phyloP scores from a whole-genome alignment of 306 rosid genomes.

The Arachis stenosperma region DNA sequence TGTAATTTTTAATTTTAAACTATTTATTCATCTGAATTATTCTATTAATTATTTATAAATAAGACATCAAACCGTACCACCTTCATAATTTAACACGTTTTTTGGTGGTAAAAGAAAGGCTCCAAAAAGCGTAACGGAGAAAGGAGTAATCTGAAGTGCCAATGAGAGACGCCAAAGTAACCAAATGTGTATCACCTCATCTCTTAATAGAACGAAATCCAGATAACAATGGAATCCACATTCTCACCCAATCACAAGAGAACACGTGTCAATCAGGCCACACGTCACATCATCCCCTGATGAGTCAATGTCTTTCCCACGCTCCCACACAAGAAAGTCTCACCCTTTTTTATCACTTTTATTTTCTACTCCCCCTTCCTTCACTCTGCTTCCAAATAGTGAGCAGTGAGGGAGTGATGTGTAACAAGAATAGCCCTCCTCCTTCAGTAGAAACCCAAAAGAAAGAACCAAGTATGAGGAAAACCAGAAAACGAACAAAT shows the following conservation, averaged over 20 bases:
- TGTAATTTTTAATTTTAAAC: no score
- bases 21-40: no score
- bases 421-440: constrained; percentile 49
- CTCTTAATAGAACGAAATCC: constrained; percentile 62
- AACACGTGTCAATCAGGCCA: constrained; percentile 53
- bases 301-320: constrained; percentile 34
- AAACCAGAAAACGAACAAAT: neutral
- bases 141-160: constrained; percentile 30
- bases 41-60: no score
- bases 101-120: no score
- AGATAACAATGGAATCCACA: constrained; percentile 81
- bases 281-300: constrained; percentile 47
- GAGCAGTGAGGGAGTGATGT: constrained; percentile 40
- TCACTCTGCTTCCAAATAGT: neutral
- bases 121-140: no score
- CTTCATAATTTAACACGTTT: no score
- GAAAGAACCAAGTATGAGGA: constrained; percentile 18
- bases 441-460: neutral
- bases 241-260: neutral
- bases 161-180: neutral
- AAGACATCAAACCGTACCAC: no score
- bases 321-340: constrained; percentile 35
- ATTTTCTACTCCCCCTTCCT: neutral
- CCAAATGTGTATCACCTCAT: constrained; percentile 42
- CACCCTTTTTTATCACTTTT: constrained; percentile 34